Evolutionary conservation across 805 yeast species (phyloP).

Genomic region (Wickerhamiella siamensis): DNA sequence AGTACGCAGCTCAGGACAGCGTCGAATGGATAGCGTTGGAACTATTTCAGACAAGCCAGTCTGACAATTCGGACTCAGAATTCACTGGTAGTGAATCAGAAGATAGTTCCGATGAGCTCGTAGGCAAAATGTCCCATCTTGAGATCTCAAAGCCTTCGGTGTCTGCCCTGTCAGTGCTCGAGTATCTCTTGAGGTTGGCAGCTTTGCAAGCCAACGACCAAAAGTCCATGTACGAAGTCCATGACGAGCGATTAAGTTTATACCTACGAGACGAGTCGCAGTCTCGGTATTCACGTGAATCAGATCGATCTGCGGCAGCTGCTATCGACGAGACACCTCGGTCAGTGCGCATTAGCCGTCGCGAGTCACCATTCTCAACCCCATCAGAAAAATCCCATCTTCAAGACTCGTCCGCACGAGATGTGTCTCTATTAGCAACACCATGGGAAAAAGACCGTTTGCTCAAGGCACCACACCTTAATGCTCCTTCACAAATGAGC

Average conservation of each 20-base stretch:
- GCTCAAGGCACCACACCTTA: background rate
- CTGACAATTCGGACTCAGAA: constrained; percentile 21
- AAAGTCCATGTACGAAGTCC: constrained; percentile 35
- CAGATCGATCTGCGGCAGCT: background rate
- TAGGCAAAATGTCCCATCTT: constrained; percentile 4
- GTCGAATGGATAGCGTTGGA: constrained; percentile 44
- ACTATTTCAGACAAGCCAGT: constrained; percentile 23
- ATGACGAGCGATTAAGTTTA: constrained; percentile 51
- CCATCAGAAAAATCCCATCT: background rate
- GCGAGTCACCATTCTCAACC: background rate
- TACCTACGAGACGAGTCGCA: constrained; percentile 44
- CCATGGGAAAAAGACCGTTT: constrained; percentile 24
- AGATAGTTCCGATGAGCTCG: constrained; percentile 17
- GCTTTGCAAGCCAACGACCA: constrained; percentile 50
- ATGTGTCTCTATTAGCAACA: constrained; percentile 13
- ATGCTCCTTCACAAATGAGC: constrained; percentile 3
- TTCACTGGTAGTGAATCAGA: background rate
- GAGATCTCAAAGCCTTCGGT: constrained; percentile 4
- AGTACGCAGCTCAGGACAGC: constrained; percentile 10
- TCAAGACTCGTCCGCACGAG: background rate
- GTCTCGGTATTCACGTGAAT: background rate
- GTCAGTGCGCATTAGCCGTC: background rate
- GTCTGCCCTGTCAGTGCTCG: constrained; percentile 41
- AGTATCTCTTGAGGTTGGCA: constrained; percentile 45
- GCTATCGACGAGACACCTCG: background rate